These are phyloP conservation scores for Moniliella sp. DNA, from an alignment of 1,284 basidiomycete genomes.

Conservation along the genomic window DNA sequence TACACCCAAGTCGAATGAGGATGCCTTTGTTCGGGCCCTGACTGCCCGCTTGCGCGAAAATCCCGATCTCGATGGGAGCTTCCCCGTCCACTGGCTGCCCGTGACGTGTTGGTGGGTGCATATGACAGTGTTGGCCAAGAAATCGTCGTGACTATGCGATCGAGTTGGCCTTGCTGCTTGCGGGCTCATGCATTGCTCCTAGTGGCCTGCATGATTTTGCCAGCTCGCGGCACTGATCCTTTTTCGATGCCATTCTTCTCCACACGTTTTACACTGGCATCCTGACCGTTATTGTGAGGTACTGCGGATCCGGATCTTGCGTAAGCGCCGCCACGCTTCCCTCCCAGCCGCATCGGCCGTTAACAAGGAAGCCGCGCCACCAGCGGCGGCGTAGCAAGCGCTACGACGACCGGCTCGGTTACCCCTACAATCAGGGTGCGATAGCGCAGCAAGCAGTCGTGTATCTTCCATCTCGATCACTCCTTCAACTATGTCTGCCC, in stretches of 20 bases:
- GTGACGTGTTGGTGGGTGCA: conserved; percentile 61
- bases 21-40: conserved; percentile 30
- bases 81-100: conserved; percentile 45
- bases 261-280: conserved; percentile 76
- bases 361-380: too few relatives aligned
- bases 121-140: conserved; percentile 55
- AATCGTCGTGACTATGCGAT: conserved; percentile 78
- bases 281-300: conserved; percentile 78
- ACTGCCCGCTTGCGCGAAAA: conserved; percentile 27
- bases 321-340: too few relatives aligned
- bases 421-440: too few relatives aligned
- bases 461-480: too few relatives aligned
- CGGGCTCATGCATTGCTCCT: conserved; percentile 69
- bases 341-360: too few relatives aligned
- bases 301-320: conserved; percentile 43
- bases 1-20: too few relatives aligned
- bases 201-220: conserved; percentile 83
- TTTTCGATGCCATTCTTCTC: conserved; percentile 66
- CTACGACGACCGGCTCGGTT: too few relatives aligned
- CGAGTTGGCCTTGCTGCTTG: conserved; percentile 66
- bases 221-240: conserved; percentile 71
- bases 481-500: too few relatives aligned
- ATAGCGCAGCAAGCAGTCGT: too few relatives aligned
- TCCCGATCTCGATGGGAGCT: too few relatives aligned
- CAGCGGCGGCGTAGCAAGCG: too few relatives aligned